These are phyloP conservation scores for Erysimum cheiranthoides DNA, from an alignment of 345 rosid genomes.

Conservation along the genomic window DNA sequence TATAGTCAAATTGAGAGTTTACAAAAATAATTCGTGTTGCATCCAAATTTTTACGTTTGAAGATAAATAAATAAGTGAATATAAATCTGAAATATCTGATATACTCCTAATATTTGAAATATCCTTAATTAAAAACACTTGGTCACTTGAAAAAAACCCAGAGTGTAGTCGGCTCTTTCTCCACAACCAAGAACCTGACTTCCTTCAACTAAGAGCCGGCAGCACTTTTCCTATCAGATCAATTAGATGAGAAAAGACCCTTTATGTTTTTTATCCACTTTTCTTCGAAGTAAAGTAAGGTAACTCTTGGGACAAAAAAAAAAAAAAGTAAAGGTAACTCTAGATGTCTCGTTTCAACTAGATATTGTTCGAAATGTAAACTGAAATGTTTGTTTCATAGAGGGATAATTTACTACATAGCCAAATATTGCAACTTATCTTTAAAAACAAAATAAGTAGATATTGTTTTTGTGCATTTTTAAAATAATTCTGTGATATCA, in stretches of 20 bases:
- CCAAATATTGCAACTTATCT: neutral
- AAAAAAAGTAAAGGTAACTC: no score
- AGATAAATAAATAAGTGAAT: no score
- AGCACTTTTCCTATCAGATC: constrained; percentile 3
- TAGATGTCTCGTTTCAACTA: constrained; percentile 25
- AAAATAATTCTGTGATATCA: neutral
- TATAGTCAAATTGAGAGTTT: neutral
- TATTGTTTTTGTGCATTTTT: neutral
- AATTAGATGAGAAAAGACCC: neutral
- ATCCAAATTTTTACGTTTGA: no score
- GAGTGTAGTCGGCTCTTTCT: neutral
- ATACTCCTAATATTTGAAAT: neutral
- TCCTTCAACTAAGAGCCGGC: constrained; percentile 9
- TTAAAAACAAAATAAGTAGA: neutral
- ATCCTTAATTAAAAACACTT: neutral
- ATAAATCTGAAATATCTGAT: no score
- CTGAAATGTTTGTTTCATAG: constrained; percentile 3
- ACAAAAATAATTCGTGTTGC: no score
- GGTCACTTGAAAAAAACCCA: neutral
- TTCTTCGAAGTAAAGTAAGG: constrained; percentile 25
- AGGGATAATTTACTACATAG: neutral
- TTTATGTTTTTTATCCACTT: neutral
- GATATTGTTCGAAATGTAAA: neutral
- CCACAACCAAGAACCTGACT: constrained; percentile 12
- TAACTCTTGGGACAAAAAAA: no score